Evolutionary conservation across 169 alveolate species (phyloP), one percentile per base, ranked within the genome.

Genomic region (Cryptosporidium sp.): DNA sequence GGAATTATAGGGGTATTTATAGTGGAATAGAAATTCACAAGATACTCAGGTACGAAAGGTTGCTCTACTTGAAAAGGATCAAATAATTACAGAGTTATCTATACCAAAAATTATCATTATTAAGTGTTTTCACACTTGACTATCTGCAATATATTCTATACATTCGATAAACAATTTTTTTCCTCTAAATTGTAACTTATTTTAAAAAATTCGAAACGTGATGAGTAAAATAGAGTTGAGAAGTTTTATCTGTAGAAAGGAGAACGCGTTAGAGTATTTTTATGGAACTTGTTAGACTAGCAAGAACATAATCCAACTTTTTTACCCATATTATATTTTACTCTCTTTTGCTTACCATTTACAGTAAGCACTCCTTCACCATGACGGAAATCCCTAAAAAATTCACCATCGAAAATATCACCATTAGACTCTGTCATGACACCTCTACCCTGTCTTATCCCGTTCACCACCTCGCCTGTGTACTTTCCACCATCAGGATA

Each of bases 371-470:
- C 23, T 18, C 89, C 89, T 9, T 80, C 89, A 8, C 89, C 89
- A 23, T 80, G 89, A 35, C 89, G 73, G 48, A 80, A 59, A 61
- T 80, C 89, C 21, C 89, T 80, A 29, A 80, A 80, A 39, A 97
- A 97, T 86, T 96, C 93, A 3, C 98, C 98, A 86, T 95, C 98
- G 89, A 95, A 97, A 70, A 93, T 93, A 58, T 96, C 97, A 23
- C 97, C 98, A 91, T 96, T 96, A 35, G 69, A 31, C 41, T 86
- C 86, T 12, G 80, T 68, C 85, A 92, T 62, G 8, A 67, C 37
- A 10, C 94, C 94, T 70, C 45, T 61, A 10, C 94, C 94, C 35
- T 92, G 93, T 14, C 86, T 85, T 59, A 80, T 80, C 45, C 89
- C 89, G 70, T 86, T 80, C 59, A 86, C 91, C 71, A 86, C 91